These are phyloP conservation scores for Mentha longifolia DNA, from an alignment of 257 asterid genomes.

Conservation along the genomic window DNA sequence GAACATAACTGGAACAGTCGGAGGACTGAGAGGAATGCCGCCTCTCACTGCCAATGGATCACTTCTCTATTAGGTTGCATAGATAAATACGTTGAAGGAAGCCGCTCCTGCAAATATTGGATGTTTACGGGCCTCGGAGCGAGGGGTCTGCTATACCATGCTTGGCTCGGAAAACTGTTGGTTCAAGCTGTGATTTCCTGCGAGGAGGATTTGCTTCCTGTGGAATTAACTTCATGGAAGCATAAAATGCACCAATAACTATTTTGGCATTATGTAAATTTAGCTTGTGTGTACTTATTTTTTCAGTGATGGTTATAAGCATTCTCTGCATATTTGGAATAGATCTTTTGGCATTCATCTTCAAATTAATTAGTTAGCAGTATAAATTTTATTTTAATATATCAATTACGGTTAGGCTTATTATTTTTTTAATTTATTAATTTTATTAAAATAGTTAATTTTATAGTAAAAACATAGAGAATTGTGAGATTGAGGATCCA, in stretches of 20 bases:
- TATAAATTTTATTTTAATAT: too few species aligned
- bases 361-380: too few species aligned
- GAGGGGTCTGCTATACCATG: conserved; percentile 86
- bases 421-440: too few species aligned
- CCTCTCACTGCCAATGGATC: conserved; percentile 77
- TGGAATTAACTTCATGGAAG: conserved; percentile 77
- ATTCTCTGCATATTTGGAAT: neutral
- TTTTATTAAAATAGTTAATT: too few species aligned
- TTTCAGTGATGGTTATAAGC: neutral
- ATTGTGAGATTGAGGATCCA: too few species aligned
- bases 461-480: too few species aligned
- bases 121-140: conserved; percentile 93
- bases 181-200: conserved; percentile 68
- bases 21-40: conserved; percentile 93
- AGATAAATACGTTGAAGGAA: conserved; percentile 51
- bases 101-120: conserved; percentile 66
- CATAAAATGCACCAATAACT: conserved; percentile 32
- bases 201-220: conserved; percentile 65
- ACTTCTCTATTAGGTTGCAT: conserved; percentile 76
- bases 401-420: too few species aligned
- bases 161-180: conserved; percentile 82
- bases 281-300: neutral
- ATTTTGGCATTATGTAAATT: neutral
- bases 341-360: too few species aligned
- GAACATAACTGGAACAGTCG: conserved; percentile 63